Evolutionary conservation across 2,329 filamentous ascomycete species (phyloP).

Genomic region (Alternaria viburni): DNA sequence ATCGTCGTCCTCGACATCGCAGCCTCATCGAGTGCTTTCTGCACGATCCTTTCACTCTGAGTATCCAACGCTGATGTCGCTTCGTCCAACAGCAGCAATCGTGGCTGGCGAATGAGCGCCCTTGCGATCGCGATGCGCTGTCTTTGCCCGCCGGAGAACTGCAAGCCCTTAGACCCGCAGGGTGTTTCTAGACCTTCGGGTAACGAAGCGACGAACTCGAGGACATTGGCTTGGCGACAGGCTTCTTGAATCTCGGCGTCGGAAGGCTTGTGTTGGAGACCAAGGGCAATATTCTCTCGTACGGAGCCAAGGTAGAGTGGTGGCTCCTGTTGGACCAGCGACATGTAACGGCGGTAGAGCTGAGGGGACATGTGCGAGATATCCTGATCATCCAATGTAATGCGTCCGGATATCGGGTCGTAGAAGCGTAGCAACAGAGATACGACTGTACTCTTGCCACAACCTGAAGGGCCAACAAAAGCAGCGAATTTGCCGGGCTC

Average conservation of each 20-base stretch:
- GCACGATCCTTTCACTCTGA: slow-evolving; percentile 32
- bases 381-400: slow-evolving; percentile 77
- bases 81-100: slow-evolving; percentile 64
- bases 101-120: slow-evolving; percentile 68
- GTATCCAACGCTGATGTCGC: slow-evolving; percentile 50
- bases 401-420: slow-evolving; percentile 72
- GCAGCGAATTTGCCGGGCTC: slow-evolving; percentile 38
- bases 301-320: slow-evolving; percentile 91
- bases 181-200: slow-evolving; percentile 37
- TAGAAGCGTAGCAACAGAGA: slow-evolving; percentile 91
- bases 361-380: slow-evolving; percentile 52
- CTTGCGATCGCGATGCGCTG: slow-evolving; percentile 78
- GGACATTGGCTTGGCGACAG: slow-evolving; percentile 29
- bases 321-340: slow-evolving; percentile 89
- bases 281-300: slow-evolving; percentile 72
- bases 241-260: not conserved
- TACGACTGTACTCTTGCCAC: slow-evolving; percentile 91
- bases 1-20: slow-evolving; percentile 49
- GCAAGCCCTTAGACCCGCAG: slow-evolving; percentile 55
- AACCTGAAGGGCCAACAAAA: slow-evolving; percentile 86
- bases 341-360: slow-evolving; percentile 73
- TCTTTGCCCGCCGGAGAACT: slow-evolving; percentile 76
- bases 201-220: slow-evolving; percentile 39
- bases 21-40: slow-evolving; percentile 60
- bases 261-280: not conserved